Conservation (phyloP, 1,284 basidiomycete genomes). For the Pisolithus thermaeus region DNA sequence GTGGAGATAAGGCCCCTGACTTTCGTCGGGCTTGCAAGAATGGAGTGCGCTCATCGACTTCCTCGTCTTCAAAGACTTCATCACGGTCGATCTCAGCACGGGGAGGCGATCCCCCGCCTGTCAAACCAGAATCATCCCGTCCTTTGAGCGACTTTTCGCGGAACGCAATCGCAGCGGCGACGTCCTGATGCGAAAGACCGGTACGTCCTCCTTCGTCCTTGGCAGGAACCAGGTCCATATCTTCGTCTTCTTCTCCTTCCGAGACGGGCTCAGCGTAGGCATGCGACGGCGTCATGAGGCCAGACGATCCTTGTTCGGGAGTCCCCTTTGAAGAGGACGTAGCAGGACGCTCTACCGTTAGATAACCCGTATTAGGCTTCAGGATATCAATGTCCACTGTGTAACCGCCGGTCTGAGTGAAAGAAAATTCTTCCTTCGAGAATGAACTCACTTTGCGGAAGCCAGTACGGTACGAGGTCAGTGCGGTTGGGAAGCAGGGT, state of each 20-base stretch:
- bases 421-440: not conserved
- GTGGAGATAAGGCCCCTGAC: slow-evolving; percentile 15
- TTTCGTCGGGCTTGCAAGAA: slow-evolving; percentile 29
- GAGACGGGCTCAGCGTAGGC: slow-evolving; percentile 82
- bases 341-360: slow-evolving; percentile 73
- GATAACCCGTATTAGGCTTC: slow-evolving; percentile 76
- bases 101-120: slow-evolving; percentile 9
- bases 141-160: slow-evolving; percentile 75
- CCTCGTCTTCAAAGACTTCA: slow-evolving; percentile 29
- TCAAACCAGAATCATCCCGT: slow-evolving; percentile 20
- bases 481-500: slow-evolving; percentile 91
- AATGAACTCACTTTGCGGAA: slow-evolving; percentile 75
- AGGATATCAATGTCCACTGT: slow-evolving; percentile 91
- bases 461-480: slow-evolving; percentile 98
- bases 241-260: slow-evolving; percentile 87
- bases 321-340: slow-evolving; percentile 40
- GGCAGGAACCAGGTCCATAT: slow-evolving; percentile 61
- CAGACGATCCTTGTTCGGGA: slow-evolving; percentile 38
- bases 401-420: slow-evolving; percentile 5
- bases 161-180: slow-evolving; percentile 76
- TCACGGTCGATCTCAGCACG: slow-evolving; percentile 21
- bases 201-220: slow-evolving; percentile 76
- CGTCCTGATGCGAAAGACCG: slow-evolving; percentile 64
- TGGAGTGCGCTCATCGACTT: slow-evolving; percentile 39
- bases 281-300: slow-evolving; percentile 47